Evolutionary conservation across 129 eudicot species (phyloP), one percentile per base, ranked within the genome.

Genomic region (Centrapalus pauciflorus): DNA sequence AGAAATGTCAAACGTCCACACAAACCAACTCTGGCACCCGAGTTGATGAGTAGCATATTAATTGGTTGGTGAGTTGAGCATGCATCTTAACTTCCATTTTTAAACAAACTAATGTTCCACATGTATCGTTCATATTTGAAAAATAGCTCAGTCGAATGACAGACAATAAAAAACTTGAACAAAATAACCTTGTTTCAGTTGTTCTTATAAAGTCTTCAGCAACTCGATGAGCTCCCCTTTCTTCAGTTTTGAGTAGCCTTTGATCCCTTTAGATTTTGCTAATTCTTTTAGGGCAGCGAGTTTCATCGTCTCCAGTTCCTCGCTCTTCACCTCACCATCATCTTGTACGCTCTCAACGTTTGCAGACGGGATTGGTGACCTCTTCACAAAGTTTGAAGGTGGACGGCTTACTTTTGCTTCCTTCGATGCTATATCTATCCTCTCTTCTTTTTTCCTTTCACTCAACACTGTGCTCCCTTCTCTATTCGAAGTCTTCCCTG

Each of bases 231-330:
- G 84, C 71, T 84, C 90, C 54, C 76, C 64, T 77, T 87, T 87
- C 81, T 77, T 87, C 29, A 87, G 63, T 67, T 77, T 84, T 6
- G 95, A 87, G 70, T 81, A 84, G 23, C 90, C 88, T 73, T 62
- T 84, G 13, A 87, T 69, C 48, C 95, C 90, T 73, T 71, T 77
- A n/a, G 79, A 77, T 71, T 77, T 87, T 55, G 88, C 95, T 14
- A 82, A 69, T 40, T 79, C 88, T 73, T 79, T 84, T 0, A 87
- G 74, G 13, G 63, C 84, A 21, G 71, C 46, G 63, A 84, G 85
- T 65, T 82, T 84, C 95, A 87, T 84, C 23, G 57, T 62, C 49
- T 67, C 82, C 5, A 84, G 28, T 17, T 55, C 58, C 41, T 58
- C 54, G 12, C 26, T 64, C 30, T 43, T 60, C 72, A 49, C 46